Evolutionary conservation across 331 rosid genomes (phyloP).

Genomic region (Dryas integrifolia): DNA sequence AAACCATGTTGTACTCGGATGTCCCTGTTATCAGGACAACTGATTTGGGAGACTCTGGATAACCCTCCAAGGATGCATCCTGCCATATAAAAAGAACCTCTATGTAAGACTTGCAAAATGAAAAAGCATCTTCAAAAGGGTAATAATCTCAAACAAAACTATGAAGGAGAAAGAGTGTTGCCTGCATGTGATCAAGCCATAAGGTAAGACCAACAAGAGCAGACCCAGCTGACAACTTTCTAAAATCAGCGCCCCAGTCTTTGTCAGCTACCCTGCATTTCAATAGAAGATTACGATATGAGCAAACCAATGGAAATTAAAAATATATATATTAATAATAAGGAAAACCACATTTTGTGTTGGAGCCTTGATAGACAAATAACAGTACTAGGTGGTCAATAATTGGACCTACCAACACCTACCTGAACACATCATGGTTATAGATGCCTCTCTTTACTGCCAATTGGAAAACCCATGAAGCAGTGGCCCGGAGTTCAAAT

Average conservation of each 20-base stretch:
- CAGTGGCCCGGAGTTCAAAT: constrained; percentile 87
- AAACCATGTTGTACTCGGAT: constrained; percentile 86
- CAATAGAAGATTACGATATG: constrained; percentile 16
- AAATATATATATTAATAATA: background rate
- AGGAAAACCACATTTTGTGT: background rate
- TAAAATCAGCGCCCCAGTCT: constrained; percentile 98
- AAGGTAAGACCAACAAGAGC: constrained; percentile 95
- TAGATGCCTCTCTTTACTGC: constrained; percentile 76
- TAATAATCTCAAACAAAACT: background rate
- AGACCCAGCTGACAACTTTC: constrained; percentile 91
- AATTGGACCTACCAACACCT: constrained; percentile 22
- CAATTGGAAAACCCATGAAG: constrained; percentile 91
- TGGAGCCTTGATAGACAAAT: constrained; percentile 16
- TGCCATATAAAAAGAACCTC: constrained; percentile 36
- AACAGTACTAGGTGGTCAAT: background rate
- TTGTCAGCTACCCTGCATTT: constrained; percentile 76
- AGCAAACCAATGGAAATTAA: constrained; percentile 14
- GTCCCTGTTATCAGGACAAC: constrained; percentile 90
- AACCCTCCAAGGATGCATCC: constrained; percentile 93
- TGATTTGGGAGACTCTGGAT: constrained; percentile 88
- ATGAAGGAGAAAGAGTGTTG: constrained; percentile 30
- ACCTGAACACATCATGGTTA: constrained; percentile 71
- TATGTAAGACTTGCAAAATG: constrained; percentile 20
- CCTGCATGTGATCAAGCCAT: constrained; percentile 99
- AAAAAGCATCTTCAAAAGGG: constrained; percentile 1